These are phyloP conservation scores for Cornus suecica DNA, from an alignment of 148 eudicot genomes.

Conservation along the genomic window DNA sequence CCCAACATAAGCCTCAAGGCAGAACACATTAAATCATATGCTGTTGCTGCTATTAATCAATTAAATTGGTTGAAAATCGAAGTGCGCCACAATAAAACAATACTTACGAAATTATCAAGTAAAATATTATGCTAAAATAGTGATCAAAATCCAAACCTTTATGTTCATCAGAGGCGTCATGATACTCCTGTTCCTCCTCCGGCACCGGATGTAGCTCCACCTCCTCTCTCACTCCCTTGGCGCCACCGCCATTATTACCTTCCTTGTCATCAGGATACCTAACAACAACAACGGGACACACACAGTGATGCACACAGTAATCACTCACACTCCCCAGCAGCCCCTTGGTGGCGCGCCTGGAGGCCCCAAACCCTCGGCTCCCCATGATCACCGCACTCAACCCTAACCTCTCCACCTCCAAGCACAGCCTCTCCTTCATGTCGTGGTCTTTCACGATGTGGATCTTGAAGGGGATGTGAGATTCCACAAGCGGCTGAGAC, in stretches of 20 bases:
- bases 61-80: too few relatives aligned
- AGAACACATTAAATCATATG: not conserved
- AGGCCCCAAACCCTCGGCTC: conserved; percentile 60
- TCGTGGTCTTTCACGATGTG: conserved; percentile 64
- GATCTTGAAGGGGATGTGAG: conserved; percentile 37
- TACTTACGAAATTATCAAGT: not conserved
- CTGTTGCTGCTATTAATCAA: not conserved
- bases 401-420: conserved; percentile 66
- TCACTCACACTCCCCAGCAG: conserved; percentile 71
- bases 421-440: conserved; percentile 58
- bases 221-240: conserved; percentile 11
- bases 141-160: conserved; percentile 12
- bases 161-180: conserved; percentile 4
- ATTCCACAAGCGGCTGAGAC: conserved; percentile 42
- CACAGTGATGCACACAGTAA: conserved; percentile 69
- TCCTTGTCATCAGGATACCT: conserved; percentile 32
- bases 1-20: not conserved
- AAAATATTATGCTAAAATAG: not conserved
- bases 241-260: not conserved
- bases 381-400: conserved; percentile 64
- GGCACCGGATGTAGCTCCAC: conserved; percentile 26
- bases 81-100: not conserved
- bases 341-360: conserved; percentile 27
- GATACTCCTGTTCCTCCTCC: conserved; percentile 25
- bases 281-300: conserved; percentile 69